A percentile compares a stretch with the other conserved stretches of the same genome.
Evolutionary conservation across 163 green algal species (phyloP).

Genomic region (Chlorella variabilis): DNA sequence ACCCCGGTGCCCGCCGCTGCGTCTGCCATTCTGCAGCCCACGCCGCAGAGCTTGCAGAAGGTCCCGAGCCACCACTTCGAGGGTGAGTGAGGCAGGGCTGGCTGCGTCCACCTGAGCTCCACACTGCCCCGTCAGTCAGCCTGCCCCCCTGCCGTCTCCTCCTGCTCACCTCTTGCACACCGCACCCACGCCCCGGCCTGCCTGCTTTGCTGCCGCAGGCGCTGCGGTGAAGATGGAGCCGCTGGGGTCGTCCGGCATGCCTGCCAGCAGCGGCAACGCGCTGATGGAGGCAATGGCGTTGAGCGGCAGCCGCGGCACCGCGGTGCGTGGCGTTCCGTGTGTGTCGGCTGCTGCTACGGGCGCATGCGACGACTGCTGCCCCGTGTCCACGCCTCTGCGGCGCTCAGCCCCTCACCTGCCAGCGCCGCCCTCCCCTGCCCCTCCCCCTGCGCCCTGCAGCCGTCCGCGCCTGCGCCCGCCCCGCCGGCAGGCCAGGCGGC

Average conservation of each 20-base stretch:
- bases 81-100: background rate
- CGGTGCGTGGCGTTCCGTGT: background rate
- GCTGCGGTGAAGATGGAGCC: constrained; percentile 19
- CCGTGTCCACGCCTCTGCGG: too few relatives aligned
- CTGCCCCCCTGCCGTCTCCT: background rate
- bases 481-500: background rate
- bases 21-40: constrained; percentile 36
- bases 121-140: too few relatives aligned
- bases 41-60: constrained; percentile 14
- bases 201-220: background rate
- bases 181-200: too few relatives aligned
- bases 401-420: too few relatives aligned
- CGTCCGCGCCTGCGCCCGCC: background rate
- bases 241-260: background rate
- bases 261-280: constrained; percentile 5
- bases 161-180: too few relatives aligned
- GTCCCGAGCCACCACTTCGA: background rate
- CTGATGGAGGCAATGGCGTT: background rate
- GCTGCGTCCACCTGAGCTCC: background rate
- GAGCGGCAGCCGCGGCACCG: background rate
- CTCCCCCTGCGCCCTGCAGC: background rate
- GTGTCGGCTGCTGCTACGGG: too few relatives aligned
- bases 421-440: background rate
- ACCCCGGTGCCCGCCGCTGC: constrained; percentile 3
- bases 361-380: too few relatives aligned